Evolutionary conservation across 2,329 filamentous ascomycete genomes (phyloP).

Genomic region (Intubia oerlemansii): DNA sequence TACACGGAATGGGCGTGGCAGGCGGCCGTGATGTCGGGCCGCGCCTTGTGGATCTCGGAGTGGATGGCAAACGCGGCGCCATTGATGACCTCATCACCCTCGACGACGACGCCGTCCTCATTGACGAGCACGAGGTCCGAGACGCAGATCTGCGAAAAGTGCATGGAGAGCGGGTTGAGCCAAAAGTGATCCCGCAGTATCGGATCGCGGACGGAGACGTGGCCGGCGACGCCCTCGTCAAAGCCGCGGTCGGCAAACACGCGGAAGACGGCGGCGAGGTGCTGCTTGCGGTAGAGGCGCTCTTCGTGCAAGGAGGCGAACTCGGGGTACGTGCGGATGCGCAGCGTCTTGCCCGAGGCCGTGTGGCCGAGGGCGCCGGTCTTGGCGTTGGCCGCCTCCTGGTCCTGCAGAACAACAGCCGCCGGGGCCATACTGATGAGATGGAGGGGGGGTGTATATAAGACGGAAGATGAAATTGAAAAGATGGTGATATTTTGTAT

Average conservation of each 20-base stretch:
- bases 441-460: too few relatives aligned
- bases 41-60: conserved; percentile 30
- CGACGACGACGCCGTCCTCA: conserved; percentile 29
- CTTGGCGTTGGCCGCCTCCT: conserved; percentile 1
- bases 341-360: conserved; percentile 3
- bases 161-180: conserved; percentile 37
- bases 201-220: conserved; percentile 38
- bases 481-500: too few relatives aligned
- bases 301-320: conserved; percentile 28
- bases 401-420: conserved; percentile 1
- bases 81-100: conserved; percentile 28
- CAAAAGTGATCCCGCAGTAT: conserved; percentile 32
- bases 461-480: too few relatives aligned
- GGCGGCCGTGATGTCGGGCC: conserved; percentile 32
- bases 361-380: conserved; percentile 3
- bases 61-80: conserved; percentile 39
- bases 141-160: conserved; percentile 34
- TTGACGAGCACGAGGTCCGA: conserved; percentile 36
- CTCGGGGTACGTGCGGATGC: conserved; percentile 26
- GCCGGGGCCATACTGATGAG: conserved; percentile 22
- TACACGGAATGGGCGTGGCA: conserved; percentile 34
- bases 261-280: conserved; percentile 37
- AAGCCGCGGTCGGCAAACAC: conserved; percentile 37
- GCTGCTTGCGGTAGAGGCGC: conserved; percentile 32
- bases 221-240: conserved; percentile 38